Evolutionary conservation across 108 stramenopile genomes (phyloP), one percentile per base, ranked within the genome.

Genomic region (Asterionellopsis glacialis): DNA sequence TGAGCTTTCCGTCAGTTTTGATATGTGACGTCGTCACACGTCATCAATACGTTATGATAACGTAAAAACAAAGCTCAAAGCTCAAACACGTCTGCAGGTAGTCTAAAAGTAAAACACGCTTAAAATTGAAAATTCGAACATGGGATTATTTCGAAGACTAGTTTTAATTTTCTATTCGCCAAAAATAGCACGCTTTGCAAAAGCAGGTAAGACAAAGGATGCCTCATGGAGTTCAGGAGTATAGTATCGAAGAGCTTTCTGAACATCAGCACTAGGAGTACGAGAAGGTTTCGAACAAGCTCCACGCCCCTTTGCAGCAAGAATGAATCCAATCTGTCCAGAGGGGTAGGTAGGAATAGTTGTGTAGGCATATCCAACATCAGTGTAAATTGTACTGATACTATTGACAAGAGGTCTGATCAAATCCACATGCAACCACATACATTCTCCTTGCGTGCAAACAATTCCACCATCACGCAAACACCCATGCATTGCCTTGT

Each of bases 401-500:
- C 76, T 74, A 13, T 66, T 49, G 19, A 98, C 57, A 55, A 98
- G 71, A 16, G 94, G 90, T 41, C 72, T 58, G 59, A 99, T 98
- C 19, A 98, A 59, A 61, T 90, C 72, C 41, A 97, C 61, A 70
- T 98, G 96, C 19, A 98, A 70, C 97, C 97, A 98, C 47, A 93
- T 75, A 76, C 98, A 98, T 64, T 99, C 99, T 51, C 97, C 96
- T 62, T 97, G 98, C n/a, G 94, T 95, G 57, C 95, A 96, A 59
- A 97, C 79, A 64, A 97, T 91, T 39, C 98, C 98, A 7, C 90
- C 93, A 16, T 93, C 88, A 24, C 85, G 72, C 50, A 99, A 80
- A 55, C 85, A 84, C 24, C 54, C 69, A 64, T 93, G 70, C 91
- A 97, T 94, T 66, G 88, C 79, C 43, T 87, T 76, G 74, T 88